These are phyloP conservation scores for Isochrysis galbana DNA, from an alignment of 78 protist species.

Conservation along the genomic window DNA sequence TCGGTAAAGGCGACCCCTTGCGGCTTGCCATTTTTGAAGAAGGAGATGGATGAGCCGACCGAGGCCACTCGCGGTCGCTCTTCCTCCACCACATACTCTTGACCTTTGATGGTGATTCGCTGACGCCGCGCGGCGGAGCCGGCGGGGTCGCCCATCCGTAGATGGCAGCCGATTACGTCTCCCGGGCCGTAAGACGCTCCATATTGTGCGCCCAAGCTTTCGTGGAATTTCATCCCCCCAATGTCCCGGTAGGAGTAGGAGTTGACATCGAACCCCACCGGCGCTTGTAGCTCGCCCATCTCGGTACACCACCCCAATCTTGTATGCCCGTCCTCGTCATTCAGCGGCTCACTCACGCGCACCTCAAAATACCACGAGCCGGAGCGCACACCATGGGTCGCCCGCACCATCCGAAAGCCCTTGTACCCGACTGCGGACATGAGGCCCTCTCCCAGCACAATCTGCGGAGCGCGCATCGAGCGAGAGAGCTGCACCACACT, in stretches of 20 bases:
- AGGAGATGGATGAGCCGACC: not conserved
- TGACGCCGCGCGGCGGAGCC: not conserved
- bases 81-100: not conserved
- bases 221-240: not conserved
- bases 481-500: not conserved
- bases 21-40: not conserved
- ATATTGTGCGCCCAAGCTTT: not conserved
- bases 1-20: not conserved
- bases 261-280: constrained; percentile 2
- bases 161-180: not conserved
- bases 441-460: not conserved
- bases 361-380: constrained; percentile 9
- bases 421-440: not conserved
- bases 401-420: constrained; percentile 14
- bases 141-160: not conserved
- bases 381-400: not conserved
- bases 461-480: not conserved
- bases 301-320: constrained; percentile 12
- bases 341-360: not conserved
- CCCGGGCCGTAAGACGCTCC: not conserved
- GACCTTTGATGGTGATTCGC: not conserved
- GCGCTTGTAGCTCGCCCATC: not conserved
- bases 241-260: not conserved
- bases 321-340: not conserved
- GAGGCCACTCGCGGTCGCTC: not conserved